phyloP scores from a whole-genome alignment of 768 basidiomycete species.

The Kondoa subrosea region DNA sequence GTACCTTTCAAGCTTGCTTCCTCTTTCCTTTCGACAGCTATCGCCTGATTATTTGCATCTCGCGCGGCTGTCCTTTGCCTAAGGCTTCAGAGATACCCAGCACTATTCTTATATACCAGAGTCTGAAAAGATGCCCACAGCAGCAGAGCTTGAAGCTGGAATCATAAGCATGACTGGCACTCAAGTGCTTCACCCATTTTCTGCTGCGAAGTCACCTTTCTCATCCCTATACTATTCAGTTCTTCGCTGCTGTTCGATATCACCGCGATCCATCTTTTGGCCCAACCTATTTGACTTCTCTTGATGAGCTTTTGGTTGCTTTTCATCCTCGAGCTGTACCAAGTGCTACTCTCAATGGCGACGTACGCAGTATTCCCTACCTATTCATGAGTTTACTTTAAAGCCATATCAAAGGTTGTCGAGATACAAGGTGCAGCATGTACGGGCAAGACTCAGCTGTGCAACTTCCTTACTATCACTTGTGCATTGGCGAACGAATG shows the following conservation, averaged over 20 bases:
- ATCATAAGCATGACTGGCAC: background rate
- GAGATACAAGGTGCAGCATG: constrained; percentile 59
- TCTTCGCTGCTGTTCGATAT: constrained; percentile 9
- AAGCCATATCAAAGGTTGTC: no score
- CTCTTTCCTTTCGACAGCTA: no score
- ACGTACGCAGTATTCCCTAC: no score
- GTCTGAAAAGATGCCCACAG: background rate
- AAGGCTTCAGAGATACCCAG: no score
- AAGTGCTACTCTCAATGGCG: constrained; percentile 38
- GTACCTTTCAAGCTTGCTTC: no score
- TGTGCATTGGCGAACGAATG: constrained; percentile 41
- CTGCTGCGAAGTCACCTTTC: background rate
- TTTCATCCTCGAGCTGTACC: constrained; percentile 10
- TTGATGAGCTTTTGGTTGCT: constrained; percentile 23
- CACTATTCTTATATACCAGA: no score
- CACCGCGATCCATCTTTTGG: constrained; percentile 19
- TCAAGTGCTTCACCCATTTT: background rate
- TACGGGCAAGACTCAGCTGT: constrained; percentile 62
- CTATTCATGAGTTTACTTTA: no score
- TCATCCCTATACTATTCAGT: constrained; percentile 9
- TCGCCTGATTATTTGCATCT: no score
- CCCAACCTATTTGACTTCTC: constrained; percentile 21
- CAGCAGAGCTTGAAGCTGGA: background rate
- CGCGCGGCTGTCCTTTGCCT: no score
- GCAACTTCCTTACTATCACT: constrained; percentile 47